A percentile compares a stretch with the other conserved stretches of the same genome.
Conservation (phyloP, 1,139 yeast genomes). For the Taphrina pruni region DNA sequence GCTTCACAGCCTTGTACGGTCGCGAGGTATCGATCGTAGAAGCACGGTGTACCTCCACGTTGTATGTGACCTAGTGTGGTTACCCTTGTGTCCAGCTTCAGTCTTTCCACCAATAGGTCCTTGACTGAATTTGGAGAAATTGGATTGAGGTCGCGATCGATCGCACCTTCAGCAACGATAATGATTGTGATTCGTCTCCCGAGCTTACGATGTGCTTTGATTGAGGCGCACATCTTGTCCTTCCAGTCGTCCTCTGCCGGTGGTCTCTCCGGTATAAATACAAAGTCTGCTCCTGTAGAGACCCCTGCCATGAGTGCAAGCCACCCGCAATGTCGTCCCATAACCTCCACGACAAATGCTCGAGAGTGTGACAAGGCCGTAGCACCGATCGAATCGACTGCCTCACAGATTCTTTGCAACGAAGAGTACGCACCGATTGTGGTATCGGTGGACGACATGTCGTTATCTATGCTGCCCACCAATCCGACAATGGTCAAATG, state of each 20-base stretch:
- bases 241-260: conserved; percentile 68
- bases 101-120: conserved; percentile 69
- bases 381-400: conserved; percentile 93
- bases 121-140: conserved; percentile 80
- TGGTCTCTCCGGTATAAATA: conserved; percentile 90
- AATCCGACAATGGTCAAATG: conserved; percentile 89
- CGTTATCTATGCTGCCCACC: conserved; percentile 96
- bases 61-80: conserved; percentile 97
- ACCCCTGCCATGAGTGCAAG: conserved; percentile 94
- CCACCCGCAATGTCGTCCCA: conserved; percentile 99
- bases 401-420: conserved; percentile 87
- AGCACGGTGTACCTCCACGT: conserved; percentile 98
- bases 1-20: conserved; percentile 98
- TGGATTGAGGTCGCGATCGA: conserved; percentile 78
- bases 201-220: conserved; percentile 68
- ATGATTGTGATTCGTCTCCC: conserved; percentile 95
- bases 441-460: conserved; percentile 94
- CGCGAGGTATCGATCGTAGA: conserved; percentile 86
- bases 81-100: conserved; percentile 91
- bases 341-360: conserved; percentile 96
- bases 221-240: conserved; percentile 59
- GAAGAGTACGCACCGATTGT: conserved; percentile 97
- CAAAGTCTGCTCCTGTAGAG: conserved; percentile 92
- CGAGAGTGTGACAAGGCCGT: conserved; percentile 97
- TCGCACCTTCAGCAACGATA: conserved; percentile 97